These are phyloP conservation scores for Colletotrichum cordylinicola DNA, from an alignment of 2,329 filamentous ascomycete genomes.

Conservation along the genomic window DNA sequence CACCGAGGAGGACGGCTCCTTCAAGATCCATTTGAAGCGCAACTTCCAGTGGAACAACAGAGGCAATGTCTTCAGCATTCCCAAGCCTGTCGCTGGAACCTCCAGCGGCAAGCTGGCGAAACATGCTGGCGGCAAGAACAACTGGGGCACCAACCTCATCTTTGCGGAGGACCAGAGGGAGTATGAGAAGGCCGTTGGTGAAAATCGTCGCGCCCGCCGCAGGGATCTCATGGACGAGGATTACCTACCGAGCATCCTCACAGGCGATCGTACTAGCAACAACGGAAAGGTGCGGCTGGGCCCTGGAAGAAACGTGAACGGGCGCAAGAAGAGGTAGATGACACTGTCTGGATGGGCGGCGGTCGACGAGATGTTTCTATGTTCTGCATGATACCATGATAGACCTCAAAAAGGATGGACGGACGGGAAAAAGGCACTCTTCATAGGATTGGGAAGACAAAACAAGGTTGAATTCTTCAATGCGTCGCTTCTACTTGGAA, in stretches of 20 bases:
- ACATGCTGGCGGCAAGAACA: slow-evolving; percentile 74
- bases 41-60: slow-evolving; percentile 97
- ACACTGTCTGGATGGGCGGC: not conserved
- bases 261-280: slow-evolving; percentile 71
- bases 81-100: slow-evolving; percentile 84
- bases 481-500: not conserved
- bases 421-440: not conserved
- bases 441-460: slow-evolving; percentile 6
- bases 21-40: slow-evolving; percentile 86
- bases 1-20: slow-evolving; percentile 80
- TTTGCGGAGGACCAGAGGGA: slow-evolving; percentile 97
- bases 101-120: slow-evolving; percentile 76
- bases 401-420: slow-evolving; percentile 1
- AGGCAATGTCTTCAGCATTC: slow-evolving; percentile 90
- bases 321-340: not conserved
- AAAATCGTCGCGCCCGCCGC: slow-evolving; percentile 71
- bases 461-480: slow-evolving; percentile 2
- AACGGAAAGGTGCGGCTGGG: slow-evolving; percentile 80
- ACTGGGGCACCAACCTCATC: slow-evolving; percentile 86
- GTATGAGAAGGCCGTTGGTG: slow-evolving; percentile 69
- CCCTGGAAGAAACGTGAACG: slow-evolving; percentile 84
- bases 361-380: slow-evolving; percentile 5
- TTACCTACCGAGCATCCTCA: slow-evolving; percentile 85
- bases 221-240: slow-evolving; percentile 95
- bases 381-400: slow-evolving; percentile 25